These are phyloP conservation scores for Pleurotus tuber-regium DNA, from an alignment of 768 basidiomycete species.

Conservation along the genomic window DNA sequence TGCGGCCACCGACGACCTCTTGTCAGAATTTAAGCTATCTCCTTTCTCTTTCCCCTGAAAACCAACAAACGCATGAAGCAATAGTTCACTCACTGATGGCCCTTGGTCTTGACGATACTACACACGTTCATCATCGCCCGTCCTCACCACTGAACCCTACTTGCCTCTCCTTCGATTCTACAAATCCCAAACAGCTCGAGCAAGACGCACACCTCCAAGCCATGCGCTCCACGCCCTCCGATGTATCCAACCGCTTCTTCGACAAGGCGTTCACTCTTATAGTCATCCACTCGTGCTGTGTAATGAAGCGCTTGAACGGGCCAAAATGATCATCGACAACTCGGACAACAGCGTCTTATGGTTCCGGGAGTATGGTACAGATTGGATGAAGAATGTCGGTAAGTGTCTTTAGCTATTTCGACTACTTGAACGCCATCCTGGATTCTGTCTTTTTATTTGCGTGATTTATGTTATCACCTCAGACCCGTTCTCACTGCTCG, in stretches of 20 bases:
- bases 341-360: constrained; percentile 84
- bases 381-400: constrained; percentile 84
- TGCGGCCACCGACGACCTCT: constrained; percentile 1
- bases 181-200: constrained; percentile 24
- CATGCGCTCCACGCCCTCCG: constrained; percentile 58
- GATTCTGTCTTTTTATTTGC: too few relatives aligned
- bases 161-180: constrained; percentile 19
- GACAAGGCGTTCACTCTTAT: constrained; percentile 85
- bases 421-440: too few relatives aligned
- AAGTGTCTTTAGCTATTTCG: too few relatives aligned
- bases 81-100: constrained; percentile 78
- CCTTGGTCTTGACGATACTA: constrained; percentile 78
- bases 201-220: constrained; percentile 77
- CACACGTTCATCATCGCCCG: constrained; percentile 33
- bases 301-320: constrained; percentile 52
- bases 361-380: constrained; percentile 79
- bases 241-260: constrained; percentile 80
- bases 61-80: constrained; percentile 54
- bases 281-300: constrained; percentile 83
- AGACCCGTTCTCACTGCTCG: not conserved
- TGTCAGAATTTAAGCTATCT: constrained; percentile 71
- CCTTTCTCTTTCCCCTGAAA: constrained; percentile 61
- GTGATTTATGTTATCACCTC: not conserved
- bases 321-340: constrained; percentile 61
- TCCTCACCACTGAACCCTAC: constrained; percentile 22